Evolutionary conservation across 768 basidiomycete species (phyloP).

Genomic region (Calocera cornea): DNA sequence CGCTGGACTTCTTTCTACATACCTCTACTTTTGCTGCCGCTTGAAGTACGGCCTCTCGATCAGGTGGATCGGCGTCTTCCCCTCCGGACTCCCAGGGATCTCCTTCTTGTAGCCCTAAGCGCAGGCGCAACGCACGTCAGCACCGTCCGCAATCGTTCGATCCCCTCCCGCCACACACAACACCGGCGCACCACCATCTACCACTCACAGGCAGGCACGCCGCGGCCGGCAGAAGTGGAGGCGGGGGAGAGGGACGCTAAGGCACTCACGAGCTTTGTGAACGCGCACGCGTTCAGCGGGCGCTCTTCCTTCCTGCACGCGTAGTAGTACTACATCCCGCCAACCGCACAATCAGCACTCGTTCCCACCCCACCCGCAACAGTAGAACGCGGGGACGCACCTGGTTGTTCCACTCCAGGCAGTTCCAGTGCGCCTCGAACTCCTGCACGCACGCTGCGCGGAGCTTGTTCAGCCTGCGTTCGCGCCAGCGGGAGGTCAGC

Average conservation of each 20-base stretch:
- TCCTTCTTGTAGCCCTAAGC: constrained; percentile 74
- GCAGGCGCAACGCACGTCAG: no score
- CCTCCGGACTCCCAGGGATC: constrained; percentile 77
- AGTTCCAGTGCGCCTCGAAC: constrained; percentile 88
- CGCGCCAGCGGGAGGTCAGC: not conserved
- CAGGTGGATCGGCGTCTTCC: constrained; percentile 77
- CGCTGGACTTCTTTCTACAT: not conserved
- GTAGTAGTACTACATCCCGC: constrained; percentile 64
- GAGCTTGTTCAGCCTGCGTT: constrained; percentile 80
- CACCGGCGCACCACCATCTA: not conserved
- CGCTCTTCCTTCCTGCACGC: constrained; percentile 81
- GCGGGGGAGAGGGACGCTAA: not conserved
- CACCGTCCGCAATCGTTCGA: no score
- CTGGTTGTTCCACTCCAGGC: constrained; percentile 89
- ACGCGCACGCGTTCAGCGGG: constrained; percentile 82
- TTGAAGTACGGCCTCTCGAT: constrained; percentile 72
- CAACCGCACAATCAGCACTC: not conserved
- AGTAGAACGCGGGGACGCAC: constrained; percentile 34
- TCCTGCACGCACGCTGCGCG: constrained; percentile 76
- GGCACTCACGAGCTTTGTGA: constrained; percentile 76
- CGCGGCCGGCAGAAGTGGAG: no score
- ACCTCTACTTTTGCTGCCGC: constrained; percentile 61
- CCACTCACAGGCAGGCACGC: no score
- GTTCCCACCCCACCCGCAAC: not conserved
- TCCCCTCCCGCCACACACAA: no score